Percentiles rank a stretch among this genome's conserved stretches.
Evolutionary conservation across 2,329 filamentous ascomycete species (phyloP).

Genomic region (Aschersonia sp.): DNA sequence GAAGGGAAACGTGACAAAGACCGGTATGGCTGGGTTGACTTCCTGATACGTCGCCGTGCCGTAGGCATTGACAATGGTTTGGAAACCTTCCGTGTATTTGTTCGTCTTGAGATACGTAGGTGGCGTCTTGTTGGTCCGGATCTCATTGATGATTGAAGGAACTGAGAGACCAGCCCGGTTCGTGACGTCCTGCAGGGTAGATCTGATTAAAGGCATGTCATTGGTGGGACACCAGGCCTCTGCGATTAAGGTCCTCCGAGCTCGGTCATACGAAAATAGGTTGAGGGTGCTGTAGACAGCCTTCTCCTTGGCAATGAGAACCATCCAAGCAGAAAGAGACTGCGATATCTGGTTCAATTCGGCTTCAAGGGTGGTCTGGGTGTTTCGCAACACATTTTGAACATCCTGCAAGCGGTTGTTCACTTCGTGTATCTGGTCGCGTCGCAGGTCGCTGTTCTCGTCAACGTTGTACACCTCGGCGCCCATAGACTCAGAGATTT

Average conservation of each 20-base stretch:
- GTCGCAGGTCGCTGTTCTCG: constrained; percentile 87
- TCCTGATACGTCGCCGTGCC: constrained; percentile 95
- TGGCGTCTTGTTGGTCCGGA: constrained; percentile 91
- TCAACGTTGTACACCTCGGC: constrained; percentile 94
- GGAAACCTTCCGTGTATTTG: constrained; percentile 95
- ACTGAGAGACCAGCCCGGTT: constrained; percentile 92
- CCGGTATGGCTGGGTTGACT: constrained; percentile 88
- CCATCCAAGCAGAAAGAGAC: constrained; percentile 90
- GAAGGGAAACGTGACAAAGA: constrained; percentile 98
- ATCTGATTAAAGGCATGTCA: constrained; percentile 75
- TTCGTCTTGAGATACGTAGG: constrained; percentile 97
- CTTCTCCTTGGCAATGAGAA: constrained; percentile 96
- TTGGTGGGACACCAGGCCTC: constrained; percentile 96
- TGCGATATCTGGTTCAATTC: constrained; percentile 90
- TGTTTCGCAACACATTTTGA: constrained; percentile 84
- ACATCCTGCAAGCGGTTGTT: constrained; percentile 87
- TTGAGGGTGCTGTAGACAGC: constrained; percentile 92
- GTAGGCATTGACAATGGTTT: constrained; percentile 97
- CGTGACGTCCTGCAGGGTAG: constrained; percentile 90
- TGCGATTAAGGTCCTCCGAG: constrained; percentile 88
- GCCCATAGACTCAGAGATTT: constrained; percentile 94
- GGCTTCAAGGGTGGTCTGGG: constrained; percentile 82
- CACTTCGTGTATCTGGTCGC: constrained; percentile 94
- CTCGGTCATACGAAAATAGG: constrained; percentile 90
- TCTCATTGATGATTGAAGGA: constrained; percentile 96